phyloP scores from a whole-genome alignment of 768 basidiomycete genomes.

The Trametes gibbosa region DNA sequence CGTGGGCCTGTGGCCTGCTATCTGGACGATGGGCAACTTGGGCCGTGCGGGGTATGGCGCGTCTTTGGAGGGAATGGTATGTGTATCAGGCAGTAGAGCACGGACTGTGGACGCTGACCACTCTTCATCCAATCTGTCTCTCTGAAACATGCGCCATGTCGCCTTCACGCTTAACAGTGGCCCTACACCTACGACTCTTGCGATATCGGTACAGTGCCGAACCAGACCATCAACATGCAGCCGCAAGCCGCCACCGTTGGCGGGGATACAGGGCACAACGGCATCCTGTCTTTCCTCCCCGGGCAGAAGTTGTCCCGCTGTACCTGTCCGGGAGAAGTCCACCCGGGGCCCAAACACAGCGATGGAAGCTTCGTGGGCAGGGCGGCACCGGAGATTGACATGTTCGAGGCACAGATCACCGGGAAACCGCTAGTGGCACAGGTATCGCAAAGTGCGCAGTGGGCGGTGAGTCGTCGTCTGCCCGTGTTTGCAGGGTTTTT shows the following conservation, averaged over 20 bases:
- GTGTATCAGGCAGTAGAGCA: conserved; percentile 23
- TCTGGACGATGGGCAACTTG: conserved; percentile 82
- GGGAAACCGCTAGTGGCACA: conserved; percentile 44
- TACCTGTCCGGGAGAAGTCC: conserved; percentile 81
- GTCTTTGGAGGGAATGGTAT: conserved; percentile 74
- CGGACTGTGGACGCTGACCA: neutral
- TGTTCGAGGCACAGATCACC: conserved; percentile 79
- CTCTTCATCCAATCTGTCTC: conserved; percentile 6
- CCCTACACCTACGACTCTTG: conserved; percentile 83
- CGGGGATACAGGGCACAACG: conserved; percentile 55
- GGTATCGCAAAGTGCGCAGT: conserved; percentile 86
- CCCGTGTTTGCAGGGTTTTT: conserved; percentile 3
- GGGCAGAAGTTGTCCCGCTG: conserved; percentile 87
- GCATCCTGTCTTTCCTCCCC: conserved; percentile 74
- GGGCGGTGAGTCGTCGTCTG: conserved; percentile 57
- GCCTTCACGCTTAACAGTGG: conserved; percentile 44
- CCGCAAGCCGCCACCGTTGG: conserved; percentile 59
- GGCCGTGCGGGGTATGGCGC: conserved; percentile 90
- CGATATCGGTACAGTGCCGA: conserved; percentile 88
- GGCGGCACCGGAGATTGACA: conserved; percentile 85
- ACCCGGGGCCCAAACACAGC: conserved; percentile 78
- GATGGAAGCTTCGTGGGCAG: conserved; percentile 80
- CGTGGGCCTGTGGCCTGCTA: conserved; percentile 70
- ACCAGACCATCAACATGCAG: conserved; percentile 71
- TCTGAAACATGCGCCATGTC: neutral